Base-by-base conservation (phyloP, 306 rosid genomes). In the Hippophae tibetana region DNA sequence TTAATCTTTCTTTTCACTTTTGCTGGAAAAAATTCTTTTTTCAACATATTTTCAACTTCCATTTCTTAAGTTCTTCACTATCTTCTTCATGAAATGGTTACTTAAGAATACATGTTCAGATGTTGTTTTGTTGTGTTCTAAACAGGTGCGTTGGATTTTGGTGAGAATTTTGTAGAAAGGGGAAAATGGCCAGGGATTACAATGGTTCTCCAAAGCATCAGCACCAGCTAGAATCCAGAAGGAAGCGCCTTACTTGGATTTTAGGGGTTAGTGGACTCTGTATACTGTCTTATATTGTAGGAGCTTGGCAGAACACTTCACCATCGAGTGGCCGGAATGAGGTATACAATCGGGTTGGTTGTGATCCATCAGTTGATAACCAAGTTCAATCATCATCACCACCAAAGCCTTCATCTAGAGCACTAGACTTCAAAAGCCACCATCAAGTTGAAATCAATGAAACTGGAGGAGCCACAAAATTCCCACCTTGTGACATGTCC, bases 141-240 rank as follows among this genome's bases (percentile, higher is more conserved):
- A 49, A 23, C 53, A 49, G 53, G 53, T 49, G 18, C 12, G 14
- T 49, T n/a, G 7, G 53, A 18, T 49, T 49, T 14, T 8, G 8
- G n/a, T 49, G 53, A 49, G 8, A 49, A 49, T n/a, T 13, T 3
- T 49, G 8, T 13, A 49, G 53, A 10, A 31, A 31, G 53, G 13
- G 6, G 10, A 58, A 73, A 70, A 88, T 88, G 96, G 85, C 83
- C 12, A 86, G 90, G 77, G 95, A 92, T 0, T 74, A 83, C 72
- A 74, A 66, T 69, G 95, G 97, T 74, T 88, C 97, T 13, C 96
- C 97, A 10, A 92, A 92, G 83, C 93, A 80, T 47, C 76, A 31
- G 5, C 38, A 83, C 69, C 95, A 82, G 31, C 50, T 80, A 3
- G 97, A 92, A 42, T 64, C 84, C 1, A 85, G 69, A 78, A 80